phyloP scores from a whole-genome alignment of 1,284 basidiomycete species.

The Sporisorium iseilematis-ciliati region DNA sequence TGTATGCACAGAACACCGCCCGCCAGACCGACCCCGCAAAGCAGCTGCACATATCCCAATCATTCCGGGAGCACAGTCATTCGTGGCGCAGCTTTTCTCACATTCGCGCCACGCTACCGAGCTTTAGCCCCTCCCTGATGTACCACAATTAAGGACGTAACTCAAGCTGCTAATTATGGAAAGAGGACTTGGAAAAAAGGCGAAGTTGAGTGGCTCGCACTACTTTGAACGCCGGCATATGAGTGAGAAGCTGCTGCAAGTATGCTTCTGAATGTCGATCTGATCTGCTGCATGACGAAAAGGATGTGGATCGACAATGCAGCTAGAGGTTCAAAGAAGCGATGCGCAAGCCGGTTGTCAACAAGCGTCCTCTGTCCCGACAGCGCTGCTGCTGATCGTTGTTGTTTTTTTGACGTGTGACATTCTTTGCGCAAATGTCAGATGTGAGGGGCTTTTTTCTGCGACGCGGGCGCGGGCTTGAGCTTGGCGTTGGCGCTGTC shows the following conservation, averaged over 20 bases:
- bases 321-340: not conserved
- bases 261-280: not conserved
- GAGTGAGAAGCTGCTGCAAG: too few species aligned
- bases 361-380: not conserved
- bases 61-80: not conserved
- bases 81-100: not conserved
- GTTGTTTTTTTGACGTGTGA: not conserved
- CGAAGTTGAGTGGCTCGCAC: slow-evolving; percentile 3
- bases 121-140: not conserved
- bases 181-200: not conserved
- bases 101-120: not conserved
- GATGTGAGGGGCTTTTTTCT: slow-evolving; percentile 21
- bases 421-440: slow-evolving; percentile 24
- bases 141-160: slow-evolving; percentile 17
- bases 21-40: not conserved
- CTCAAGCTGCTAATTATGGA: slow-evolving; percentile 22
- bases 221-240: not conserved
- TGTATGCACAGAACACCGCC: not conserved
- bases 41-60: slow-evolving; percentile 3
- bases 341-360: not conserved
- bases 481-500: slow-evolving; percentile 12
- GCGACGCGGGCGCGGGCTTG: too few species aligned
- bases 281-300: not conserved
- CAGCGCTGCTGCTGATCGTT: not conserved
- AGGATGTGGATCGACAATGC: slow-evolving; percentile 3